Evolutionary conservation across 2,329 filamentous ascomycete species (phyloP).

Genomic region (Fusarium tuaranense): DNA sequence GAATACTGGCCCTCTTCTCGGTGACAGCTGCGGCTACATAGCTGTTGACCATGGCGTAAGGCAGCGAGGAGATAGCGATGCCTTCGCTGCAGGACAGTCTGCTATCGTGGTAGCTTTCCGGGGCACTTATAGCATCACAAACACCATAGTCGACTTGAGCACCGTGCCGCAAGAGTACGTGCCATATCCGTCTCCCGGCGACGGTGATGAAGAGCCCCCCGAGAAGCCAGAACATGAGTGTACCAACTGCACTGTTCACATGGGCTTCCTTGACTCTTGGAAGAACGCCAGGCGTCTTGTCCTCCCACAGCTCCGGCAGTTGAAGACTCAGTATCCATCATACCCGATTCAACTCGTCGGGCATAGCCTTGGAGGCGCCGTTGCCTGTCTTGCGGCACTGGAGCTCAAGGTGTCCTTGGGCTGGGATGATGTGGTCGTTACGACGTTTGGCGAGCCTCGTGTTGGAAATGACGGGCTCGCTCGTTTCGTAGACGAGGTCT

Average conservation of each 20-base stretch:
- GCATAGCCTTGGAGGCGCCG: conserved; percentile 92
- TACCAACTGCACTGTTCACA: conserved; percentile 90
- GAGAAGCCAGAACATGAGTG: conserved; percentile 68
- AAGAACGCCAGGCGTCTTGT: conserved; percentile 76
- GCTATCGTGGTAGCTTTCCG: conserved; percentile 88
- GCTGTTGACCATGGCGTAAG: conserved; percentile 77
- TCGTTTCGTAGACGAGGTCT: conserved; percentile 66
- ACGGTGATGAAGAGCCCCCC: conserved; percentile 50
- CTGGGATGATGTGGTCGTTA: conserved; percentile 79
- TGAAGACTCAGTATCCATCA: conserved; percentile 71
- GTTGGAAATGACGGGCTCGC: conserved; percentile 69
- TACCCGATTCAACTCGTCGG: conserved; percentile 85
- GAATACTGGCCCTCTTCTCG: conserved; percentile 88
- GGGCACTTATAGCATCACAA: conserved; percentile 93
- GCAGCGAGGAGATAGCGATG: conserved; percentile 28
- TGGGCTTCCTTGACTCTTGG: conserved; percentile 91
- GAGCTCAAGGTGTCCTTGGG: conserved; percentile 81
- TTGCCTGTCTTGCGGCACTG: conserved; percentile 86
- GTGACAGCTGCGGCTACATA: conserved; percentile 94
- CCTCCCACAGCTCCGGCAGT: conserved; percentile 71
- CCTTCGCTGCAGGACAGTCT: conserved; percentile 26
- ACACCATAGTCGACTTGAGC: conserved; percentile 90
- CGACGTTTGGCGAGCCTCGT: conserved; percentile 92
- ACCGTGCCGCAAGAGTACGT: conserved; percentile 91
- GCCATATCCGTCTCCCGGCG: conserved; percentile 77